Conservation (phyloP, 2,329 filamentous ascomycete genomes). For the Aspergillus quadricinctus region DNA sequence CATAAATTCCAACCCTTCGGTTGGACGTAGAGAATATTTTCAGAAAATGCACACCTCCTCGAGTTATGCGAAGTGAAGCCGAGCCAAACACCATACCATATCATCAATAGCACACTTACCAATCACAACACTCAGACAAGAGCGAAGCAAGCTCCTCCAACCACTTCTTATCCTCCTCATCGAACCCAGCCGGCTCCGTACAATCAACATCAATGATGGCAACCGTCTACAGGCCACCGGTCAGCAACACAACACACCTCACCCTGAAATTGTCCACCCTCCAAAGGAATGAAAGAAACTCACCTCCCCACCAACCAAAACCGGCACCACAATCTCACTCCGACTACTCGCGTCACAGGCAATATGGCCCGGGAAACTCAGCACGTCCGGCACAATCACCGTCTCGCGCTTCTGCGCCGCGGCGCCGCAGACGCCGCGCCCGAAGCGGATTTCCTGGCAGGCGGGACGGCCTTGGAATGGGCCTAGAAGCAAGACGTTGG, state of each 20-base stretch:
- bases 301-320: constrained; percentile 38
- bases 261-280: background rate
- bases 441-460: constrained; percentile 45
- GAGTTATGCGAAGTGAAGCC: no score
- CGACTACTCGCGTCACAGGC: constrained; percentile 46
- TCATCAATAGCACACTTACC: constrained; percentile 18
- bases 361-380: constrained; percentile 45
- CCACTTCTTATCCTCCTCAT: constrained; percentile 41
- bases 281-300: constrained; percentile 12
- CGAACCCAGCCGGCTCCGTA: constrained; percentile 40
- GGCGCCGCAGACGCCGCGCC: constrained; percentile 45
- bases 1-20: no score
- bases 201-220: constrained; percentile 49
- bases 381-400: constrained; percentile 42
- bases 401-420: constrained; percentile 39
- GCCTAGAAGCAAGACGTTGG: constrained; percentile 37
- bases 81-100: background rate
- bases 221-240: constrained; percentile 32
- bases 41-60: no score
- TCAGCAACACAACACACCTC: constrained; percentile 1
- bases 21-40: background rate
- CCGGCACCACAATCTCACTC: constrained; percentile 49
- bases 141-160: constrained; percentile 40
- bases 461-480: constrained; percentile 48
- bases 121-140: constrained; percentile 41